Evolutionary conservation across 164 flowering plant species (phyloP), one percentile per base, ranked within the genome.

Genomic region (Magnolia kwangsiensis): DNA sequence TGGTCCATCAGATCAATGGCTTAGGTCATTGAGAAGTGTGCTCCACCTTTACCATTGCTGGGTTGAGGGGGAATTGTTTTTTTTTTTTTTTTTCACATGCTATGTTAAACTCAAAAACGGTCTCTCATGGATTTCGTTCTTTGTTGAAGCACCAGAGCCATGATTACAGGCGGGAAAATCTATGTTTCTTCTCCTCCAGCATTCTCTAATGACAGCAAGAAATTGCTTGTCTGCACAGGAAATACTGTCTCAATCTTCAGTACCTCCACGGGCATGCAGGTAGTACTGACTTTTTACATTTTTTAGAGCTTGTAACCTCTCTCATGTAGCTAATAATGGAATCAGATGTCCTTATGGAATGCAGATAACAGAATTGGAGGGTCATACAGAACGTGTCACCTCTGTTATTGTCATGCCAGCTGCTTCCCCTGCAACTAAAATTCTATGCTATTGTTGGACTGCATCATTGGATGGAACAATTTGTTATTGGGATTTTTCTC

Each of bases 401-500:
- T 84, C 97, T 23, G 92, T 96, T 4, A 37, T 88, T 51, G 99
- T 96, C 51, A 87, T 86, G 9, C 93, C 94, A n/a, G 82, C 84
- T 23, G 66, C 86, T 14, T 80, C 81, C 70, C 75, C 92, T 13
- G 87, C 86, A 10, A 84, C 81, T 72, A 88, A 85, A 70, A 23
- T 88, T 13, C 63, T 91, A 45, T 86, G 89, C 75, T 85, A 84
- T 73, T 94, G 99, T 77, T 96, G 99, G 99, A 96, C 98, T 7
- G 78, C 97, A 9, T 92, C 98, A 2, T 89, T 94, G 7, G 99
- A 96, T 84, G 98, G 98, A 9, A 91, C 93, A 18, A 90, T 96
- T 78, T 80, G 90, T 9, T 88, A 90, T 76, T 96, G 99, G 99
- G 97, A 96, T 82, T 96, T 91, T 74, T 83, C 97, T n/a, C 80